Base-by-base conservation (phyloP, 2,329 filamentous ascomycete species). In the Fusarium ramigenum region DNA sequence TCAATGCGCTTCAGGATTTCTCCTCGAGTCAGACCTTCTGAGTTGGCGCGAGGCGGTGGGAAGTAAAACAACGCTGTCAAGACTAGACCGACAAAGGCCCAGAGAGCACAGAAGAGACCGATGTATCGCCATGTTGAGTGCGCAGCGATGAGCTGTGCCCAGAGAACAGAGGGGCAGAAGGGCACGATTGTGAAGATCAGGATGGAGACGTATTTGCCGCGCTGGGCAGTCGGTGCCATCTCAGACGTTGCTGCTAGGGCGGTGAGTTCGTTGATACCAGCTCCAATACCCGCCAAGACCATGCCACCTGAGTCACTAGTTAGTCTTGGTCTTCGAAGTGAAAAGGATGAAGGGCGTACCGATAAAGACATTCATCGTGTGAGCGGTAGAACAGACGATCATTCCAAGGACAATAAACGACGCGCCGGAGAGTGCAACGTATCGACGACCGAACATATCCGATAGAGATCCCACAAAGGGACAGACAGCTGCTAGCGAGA, bases 311-410 rank as follows among this genome's bases (percentile, higher is more conserved):
- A 40, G 9, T 0, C 8, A n/a, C 0, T n/a, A 0, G 4, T 54
- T 14, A 54, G 50, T 0, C 0, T n/a, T 7, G 10, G 28, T 5
- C 14, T 14, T 14, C 0, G 2, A 12, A 0, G 6, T 37, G 2
- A 1, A 4, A 16, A 7, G 7, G 5, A 1, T 16, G 9, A 9
- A 12, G 5, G 7, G 0, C 50, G 3, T 28, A 54, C 50, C 50
- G 9, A 54, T 54, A 54, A 54, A 54, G 23, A 54, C 50, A 14
- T 54, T 54, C 50, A 54, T 54, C 0, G 1, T 54, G 4, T 54
- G 50, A 1, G 50, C 50, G 0, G 50, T 54, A 2, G 50, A 54
- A 18, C 50, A 54, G 6, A 54, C 25, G 1, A 54, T 54, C 50
- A 54, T 54, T 18, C 50, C 50, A 30, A 54, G 50, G 1, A 54